Base-by-base conservation (phyloP, 2,329 filamentous ascomycete species). In the Claviceps capensis region DNA sequence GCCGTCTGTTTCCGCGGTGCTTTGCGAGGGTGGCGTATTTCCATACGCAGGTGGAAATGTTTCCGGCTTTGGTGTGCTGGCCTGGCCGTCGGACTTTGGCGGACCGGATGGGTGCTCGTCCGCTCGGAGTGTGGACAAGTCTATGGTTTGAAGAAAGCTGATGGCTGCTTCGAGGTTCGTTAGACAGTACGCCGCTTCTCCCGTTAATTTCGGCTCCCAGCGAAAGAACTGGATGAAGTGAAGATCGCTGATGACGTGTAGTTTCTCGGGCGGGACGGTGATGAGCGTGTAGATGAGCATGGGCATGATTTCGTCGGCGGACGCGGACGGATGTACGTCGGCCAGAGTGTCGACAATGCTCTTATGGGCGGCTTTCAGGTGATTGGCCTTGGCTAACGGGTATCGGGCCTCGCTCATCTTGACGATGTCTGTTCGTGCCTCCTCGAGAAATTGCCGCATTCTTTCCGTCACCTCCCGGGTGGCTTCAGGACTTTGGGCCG, bases 241-340 rank as follows among this genome's bases (percentile, higher is more conserved):
- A n/a, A 94, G 74, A 65, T 98, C 94, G 72, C 91, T 97, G 62
- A 95, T 88, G 52, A 90, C 85, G 65, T 90, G 87, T 47, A 97
- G 83, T 37, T 83, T 80, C 66, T 93, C 86, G 0, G 90, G 86
- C 0, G 88, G 85, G 45, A 90, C 84, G 2, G 89, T 96, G 63
- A 98, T 94, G 54, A 98, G 78, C 0, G 89, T 88, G 70, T 95
- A 98, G 55, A 98, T 98, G 56, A 98, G 77, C 67, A 95, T 95
- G 0, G 93, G 93, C 65, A 98, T 82, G 51, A 98, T 94, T 68
- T 97, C 93, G 63, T 98, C 93, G 2, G 93, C 93, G 1, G 93
- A 97, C 1, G 93, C 95, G 0, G 90, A 82, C 17, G 79, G 80
- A 55, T 82, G 80, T 54, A 83, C 82, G 59, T 81, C 75, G 4